Evolutionary conservation across 192 early-diverging fungal genomes (phyloP), one percentile per base, ranked within the genome.

Genomic region (Linnemannia elongata): DNA sequence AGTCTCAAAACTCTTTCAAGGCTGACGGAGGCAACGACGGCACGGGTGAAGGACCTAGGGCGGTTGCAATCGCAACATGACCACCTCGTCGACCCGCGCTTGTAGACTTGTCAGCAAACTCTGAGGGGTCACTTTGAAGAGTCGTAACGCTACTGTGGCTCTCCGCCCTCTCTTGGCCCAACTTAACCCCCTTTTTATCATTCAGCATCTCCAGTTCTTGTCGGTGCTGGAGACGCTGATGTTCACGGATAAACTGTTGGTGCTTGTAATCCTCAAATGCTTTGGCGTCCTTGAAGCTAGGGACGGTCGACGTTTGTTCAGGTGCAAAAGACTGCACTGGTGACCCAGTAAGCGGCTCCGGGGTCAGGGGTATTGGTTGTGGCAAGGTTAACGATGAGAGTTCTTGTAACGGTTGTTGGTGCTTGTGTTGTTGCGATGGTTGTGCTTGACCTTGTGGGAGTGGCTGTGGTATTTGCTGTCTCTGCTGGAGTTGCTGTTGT

Each of bases 231-330:
- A 82, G 38, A 6, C 82, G 76, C 33, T 79, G 76, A 30, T 84
- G 82, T 39, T 84, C 82, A 12, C 68, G 52, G 35, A 84, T 52
- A 60, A 84, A 84, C 39, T 27, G 33, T 30, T 52, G 60, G 6
- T 84, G 77, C n/a, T 84, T 84, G 24, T 79, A 76, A 0, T 78
- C 82, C 41, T 84, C 82, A 75, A 79, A 47, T 13, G 30, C 52
- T 30, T 69, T 60, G 35, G 57, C 1, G 38, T 78, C 72, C 38
- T 44, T 70, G 74, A 72, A 66, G 38, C 33, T 33, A 10, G 44
- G 35, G 10, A 79, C 2, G 30, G 69, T 47, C n/a, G 35, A 13
- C 27, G 77, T 9, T 71, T 12, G 49, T 6, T 20, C 10, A 15
- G 55, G 54, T 8, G 41, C 41, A 42, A n/a, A 38, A n/a, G 60